Conservation (phyloP, 2,329 filamentous ascomycete genomes). For the Sphaerulina vaccinii region DNA sequence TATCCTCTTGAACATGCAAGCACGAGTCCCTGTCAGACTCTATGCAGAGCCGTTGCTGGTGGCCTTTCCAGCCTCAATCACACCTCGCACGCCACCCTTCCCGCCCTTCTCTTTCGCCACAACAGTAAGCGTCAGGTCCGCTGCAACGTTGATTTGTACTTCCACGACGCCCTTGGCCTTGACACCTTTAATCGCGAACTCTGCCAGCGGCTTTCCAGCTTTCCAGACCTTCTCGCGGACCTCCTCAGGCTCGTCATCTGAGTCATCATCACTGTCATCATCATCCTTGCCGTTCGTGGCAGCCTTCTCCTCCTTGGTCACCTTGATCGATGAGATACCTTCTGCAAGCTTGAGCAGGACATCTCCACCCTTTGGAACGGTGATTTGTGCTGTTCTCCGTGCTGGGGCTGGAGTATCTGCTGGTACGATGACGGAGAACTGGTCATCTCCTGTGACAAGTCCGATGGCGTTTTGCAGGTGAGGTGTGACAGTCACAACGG, state of each 20-base stretch:
- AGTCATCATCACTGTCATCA: constrained; percentile 58
- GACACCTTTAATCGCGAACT: constrained; percentile 77
- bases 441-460: constrained; percentile 68
- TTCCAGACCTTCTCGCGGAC: constrained; percentile 90
- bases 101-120: constrained; percentile 82
- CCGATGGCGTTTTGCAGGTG: constrained; percentile 88
- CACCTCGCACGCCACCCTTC: constrained; percentile 77
- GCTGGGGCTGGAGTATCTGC: constrained; percentile 88
- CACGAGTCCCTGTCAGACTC: no score
- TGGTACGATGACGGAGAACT: constrained; percentile 78
- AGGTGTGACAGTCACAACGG: constrained; percentile 88
- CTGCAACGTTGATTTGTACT: constrained; percentile 83
- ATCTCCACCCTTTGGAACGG: constrained; percentile 76
- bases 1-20: constrained; percentile 1
- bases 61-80: constrained; percentile 42
- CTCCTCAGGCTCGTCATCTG: constrained; percentile 82
- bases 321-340: constrained; percentile 86
- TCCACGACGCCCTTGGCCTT: constrained; percentile 91
- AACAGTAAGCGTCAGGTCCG: constrained; percentile 75
- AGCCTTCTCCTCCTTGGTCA: constrained; percentile 79
- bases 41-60: constrained; percentile 24
- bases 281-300: constrained; percentile 57
- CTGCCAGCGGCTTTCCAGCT: constrained; percentile 75
- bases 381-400: constrained; percentile 76
- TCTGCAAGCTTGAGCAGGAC: constrained; percentile 87